These are phyloP conservation scores for Seiridium unicorne DNA, from an alignment of 2,329 filamentous ascomycete species.

Conservation along the genomic window DNA sequence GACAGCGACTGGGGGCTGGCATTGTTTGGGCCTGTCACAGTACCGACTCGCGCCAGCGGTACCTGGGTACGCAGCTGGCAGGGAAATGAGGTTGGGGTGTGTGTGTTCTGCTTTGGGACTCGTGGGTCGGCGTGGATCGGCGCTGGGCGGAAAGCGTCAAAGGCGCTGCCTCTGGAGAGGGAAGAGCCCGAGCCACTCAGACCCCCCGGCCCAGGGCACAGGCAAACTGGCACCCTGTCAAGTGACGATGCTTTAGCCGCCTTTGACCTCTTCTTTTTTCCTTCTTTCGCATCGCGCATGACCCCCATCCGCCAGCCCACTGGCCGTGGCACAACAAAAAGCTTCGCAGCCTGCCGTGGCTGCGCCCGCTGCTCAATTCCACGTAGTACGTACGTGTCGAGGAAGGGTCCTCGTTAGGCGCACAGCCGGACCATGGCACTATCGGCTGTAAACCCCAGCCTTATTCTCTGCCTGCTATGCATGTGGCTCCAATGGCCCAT, in stretches of 20 bases:
- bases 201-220: constrained; percentile 7
- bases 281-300: background rate
- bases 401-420: too few relatives aligned
- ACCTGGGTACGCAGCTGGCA: background rate
- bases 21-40: constrained; percentile 1
- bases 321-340: too few relatives aligned
- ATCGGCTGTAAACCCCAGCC: too few relatives aligned
- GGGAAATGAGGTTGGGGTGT: background rate
- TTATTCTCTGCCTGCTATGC: too few relatives aligned
- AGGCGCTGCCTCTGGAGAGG: background rate
- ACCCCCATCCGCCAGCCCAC: background rate
- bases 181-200: background rate
- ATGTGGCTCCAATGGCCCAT: background rate
- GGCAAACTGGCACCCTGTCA: background rate
- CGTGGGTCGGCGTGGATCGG: constrained; percentile 5
- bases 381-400: too few relatives aligned
- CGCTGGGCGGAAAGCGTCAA: constrained; percentile 2
- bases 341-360: too few relatives aligned
- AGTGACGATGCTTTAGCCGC: background rate
- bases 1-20: background rate
- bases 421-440: too few relatives aligned
- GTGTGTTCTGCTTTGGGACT: background rate
- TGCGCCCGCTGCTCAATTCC: too few relatives aligned
- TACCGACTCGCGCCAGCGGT: background rate
- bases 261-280: background rate